Evolutionary conservation across 495 filamentous ascomycete genomes (phyloP).

Genomic region (Xylaria bambusicola): DNA sequence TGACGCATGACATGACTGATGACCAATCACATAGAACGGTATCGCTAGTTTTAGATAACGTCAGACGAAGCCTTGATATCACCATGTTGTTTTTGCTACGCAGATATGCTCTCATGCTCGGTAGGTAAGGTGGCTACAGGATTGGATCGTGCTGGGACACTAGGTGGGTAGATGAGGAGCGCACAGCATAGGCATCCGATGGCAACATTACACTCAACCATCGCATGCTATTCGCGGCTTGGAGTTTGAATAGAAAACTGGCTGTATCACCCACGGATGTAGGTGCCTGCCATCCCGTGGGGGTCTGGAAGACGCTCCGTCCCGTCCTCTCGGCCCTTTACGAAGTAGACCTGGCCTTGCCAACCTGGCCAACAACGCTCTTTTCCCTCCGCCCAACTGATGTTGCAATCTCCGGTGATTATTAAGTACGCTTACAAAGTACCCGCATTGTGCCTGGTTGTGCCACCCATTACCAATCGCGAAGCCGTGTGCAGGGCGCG

Average conservation of each 20-base stretch:
- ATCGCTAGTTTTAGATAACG: conserved; percentile 9
- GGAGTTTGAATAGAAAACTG: neutral
- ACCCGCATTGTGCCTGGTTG: conserved; percentile 2
- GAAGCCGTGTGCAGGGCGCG: neutral
- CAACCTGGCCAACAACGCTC: no score
- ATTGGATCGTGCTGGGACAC: no score
- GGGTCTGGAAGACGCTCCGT: conserved; percentile 5
- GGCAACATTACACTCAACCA: neutral
- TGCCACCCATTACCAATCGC: conserved; percentile 15
- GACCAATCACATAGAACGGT: conserved; percentile 8
- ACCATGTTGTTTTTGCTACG: neutral
- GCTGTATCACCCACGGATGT: neutral
- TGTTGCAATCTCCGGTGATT: conserved; percentile 19
- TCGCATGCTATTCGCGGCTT: neutral
- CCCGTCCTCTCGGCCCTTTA: no score
- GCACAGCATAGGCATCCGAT: neutral
- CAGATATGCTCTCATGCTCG: no score
- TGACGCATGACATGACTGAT: neutral
- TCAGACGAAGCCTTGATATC: conserved; percentile 7
- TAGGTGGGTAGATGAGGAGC: no score
- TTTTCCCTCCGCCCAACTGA: conserved; percentile 1
- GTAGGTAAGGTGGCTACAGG: no score
- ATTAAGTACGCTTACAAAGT: conserved; percentile 18
- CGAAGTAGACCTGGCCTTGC: no score
- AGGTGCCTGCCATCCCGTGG: neutral